A percentile compares a stretch with the other conserved stretches of the same genome.
phyloP scores from a whole-genome alignment of 23 red algal genomes.

The Gracilaria domingensis region DNA sequence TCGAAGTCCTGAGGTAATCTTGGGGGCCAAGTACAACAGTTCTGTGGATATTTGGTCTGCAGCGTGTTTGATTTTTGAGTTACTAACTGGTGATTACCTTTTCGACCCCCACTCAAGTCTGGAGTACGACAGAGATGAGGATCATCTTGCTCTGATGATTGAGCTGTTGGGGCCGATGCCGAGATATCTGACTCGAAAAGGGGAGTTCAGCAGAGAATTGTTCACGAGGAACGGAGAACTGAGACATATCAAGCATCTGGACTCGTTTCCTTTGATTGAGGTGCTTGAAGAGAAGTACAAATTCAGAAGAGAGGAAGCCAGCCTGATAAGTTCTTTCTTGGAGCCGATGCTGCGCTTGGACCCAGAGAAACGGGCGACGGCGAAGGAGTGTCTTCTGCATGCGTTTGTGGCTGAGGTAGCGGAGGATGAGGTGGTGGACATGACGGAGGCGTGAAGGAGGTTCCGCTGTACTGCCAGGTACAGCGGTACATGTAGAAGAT shows the following conservation, averaged over 20 bases:
- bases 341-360: constrained; percentile 81
- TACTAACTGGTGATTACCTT: constrained; percentile 97
- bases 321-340: constrained; percentile 70
- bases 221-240: constrained; percentile 83
- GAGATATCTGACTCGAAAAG: constrained; percentile 65
- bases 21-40: constrained; percentile 87
- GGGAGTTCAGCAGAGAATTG: constrained; percentile 75
- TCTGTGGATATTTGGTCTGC: constrained; percentile 98
- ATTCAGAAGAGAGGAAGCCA: constrained; percentile 59
- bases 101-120: constrained; percentile 95
- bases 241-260: constrained; percentile 71
- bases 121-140: constrained; percentile 92
- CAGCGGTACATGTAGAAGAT: neutral
- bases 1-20: constrained; percentile 92
- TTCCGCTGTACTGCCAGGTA: neutral
- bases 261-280: constrained; percentile 70
- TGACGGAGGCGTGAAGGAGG: neutral
- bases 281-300: constrained; percentile 91
- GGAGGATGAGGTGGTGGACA: neutral
- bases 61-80: constrained; percentile 97
- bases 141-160: constrained; percentile 93
- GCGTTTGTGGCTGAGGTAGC: constrained; percentile 59
- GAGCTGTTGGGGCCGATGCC: constrained; percentile 95
- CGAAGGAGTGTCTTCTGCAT: constrained; percentile 70
- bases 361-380: constrained; percentile 68